Base-by-base conservation (phyloP, 257 asterid species). In the Jaltomata sinuosa region DNA sequence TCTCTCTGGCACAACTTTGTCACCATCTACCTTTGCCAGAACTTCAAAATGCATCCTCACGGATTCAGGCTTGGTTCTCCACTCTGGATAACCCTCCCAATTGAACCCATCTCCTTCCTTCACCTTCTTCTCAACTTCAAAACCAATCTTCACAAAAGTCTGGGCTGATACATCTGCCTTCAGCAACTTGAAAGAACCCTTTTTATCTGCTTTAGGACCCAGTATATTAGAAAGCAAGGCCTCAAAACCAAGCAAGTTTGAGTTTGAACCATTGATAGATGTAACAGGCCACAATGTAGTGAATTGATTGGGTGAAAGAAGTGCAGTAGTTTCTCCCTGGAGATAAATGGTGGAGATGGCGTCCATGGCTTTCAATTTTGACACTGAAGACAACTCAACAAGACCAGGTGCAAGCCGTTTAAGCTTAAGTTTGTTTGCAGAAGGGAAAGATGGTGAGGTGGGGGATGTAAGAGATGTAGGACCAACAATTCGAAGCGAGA, bases 331-430 rank as follows among this genome's bases (percentile, higher is more conserved):
- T 84, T 92, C 99, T 72, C 95, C 93, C 38, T 86, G 93, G 86
- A 93, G 88, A 86, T 91, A 93, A 77, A 93, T n/a, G 77, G 94
- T 68, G 55, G 96, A 84, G 49, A 86, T 19, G 6, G 92, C 84
- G 12, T 85, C 89, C 79, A 72, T 25, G 25, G 90, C 36, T 85
- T 87, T 92, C 80, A 83, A 85, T 71, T 92, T 97, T 14, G 98
- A 91, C 42, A 93, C 94, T 29, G 97, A 92, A 64, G 97, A 97
- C 67, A 97, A 87, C 92, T 97, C 99, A 67, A 97, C 99, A 0
- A 95, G 92, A 80, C 99, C 99, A 29, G 99, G 99, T 14, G 99
- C 98, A 3, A 97, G 97, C 79, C 98, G 96, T 91, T 93, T 97
- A 45, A 97, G 93, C 91, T 94, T 96, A 85, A 96, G 98, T 84